These are phyloP conservation scores for Cladophialophora carrionii DNA, from an alignment of 2,329 filamentous ascomycete genomes.

Conservation along the genomic window DNA sequence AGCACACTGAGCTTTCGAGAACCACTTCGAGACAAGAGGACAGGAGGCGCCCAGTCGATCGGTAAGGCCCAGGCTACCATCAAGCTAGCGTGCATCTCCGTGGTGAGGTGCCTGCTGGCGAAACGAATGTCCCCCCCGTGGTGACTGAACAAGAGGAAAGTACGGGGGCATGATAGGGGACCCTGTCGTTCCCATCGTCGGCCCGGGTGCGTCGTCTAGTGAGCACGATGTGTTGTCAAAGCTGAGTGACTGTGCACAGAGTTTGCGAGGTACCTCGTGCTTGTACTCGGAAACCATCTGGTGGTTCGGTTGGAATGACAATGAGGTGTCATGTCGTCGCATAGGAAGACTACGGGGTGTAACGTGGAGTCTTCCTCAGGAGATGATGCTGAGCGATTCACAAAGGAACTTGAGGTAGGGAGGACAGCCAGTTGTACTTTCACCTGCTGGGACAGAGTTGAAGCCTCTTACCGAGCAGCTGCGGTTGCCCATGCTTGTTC, in stretches of 20 bases:
- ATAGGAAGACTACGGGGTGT: background rate
- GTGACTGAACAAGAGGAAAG: background rate
- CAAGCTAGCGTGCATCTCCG: conserved; percentile 8
- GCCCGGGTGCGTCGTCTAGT: background rate
- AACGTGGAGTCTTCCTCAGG: background rate
- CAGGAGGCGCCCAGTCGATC: background rate
- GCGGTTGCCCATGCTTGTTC: background rate
- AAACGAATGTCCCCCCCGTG: background rate
- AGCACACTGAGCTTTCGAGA: background rate
- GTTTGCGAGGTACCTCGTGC: background rate
- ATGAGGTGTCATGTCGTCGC: background rate
- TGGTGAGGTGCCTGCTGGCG: background rate
- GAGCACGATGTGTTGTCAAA: background rate
- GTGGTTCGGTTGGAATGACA: background rate
- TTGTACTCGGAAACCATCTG: background rate
- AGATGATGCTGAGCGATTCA: background rate
- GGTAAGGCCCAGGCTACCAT: background rate
- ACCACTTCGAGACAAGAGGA: background rate
- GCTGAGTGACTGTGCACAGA: background rate
- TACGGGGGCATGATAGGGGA: background rate
- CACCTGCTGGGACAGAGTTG: background rate
- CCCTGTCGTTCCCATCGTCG: background rate
- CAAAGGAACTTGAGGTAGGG: background rate
- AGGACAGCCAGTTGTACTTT: background rate
- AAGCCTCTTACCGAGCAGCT: background rate